Percentiles rank a stretch among this genome's conserved stretches.
Evolutionary conservation across 371 early-diverging fungal species (phyloP).

Genomic region (Catenaria anguillulae): DNA sequence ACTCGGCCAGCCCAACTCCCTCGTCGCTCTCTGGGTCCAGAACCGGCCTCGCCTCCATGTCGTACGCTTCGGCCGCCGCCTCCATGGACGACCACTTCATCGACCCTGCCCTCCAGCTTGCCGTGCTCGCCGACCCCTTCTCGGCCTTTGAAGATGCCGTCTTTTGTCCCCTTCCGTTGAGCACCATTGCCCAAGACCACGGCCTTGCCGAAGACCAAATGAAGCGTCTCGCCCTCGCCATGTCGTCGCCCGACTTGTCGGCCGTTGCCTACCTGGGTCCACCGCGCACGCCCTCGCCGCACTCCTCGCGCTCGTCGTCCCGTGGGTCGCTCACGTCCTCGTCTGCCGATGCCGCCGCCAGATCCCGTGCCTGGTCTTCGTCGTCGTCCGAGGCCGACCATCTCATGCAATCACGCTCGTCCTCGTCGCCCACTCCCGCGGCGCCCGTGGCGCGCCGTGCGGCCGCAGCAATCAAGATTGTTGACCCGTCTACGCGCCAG

Average conservation of each 20-base stretch:
- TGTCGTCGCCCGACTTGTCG: background rate
- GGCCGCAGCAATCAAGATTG: background rate
- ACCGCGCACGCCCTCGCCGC: background rate
- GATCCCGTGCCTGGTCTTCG: background rate
- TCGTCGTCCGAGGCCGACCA: background rate
- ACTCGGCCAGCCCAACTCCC: no score
- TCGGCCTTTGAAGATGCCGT: background rate
- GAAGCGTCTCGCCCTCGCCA: background rate
- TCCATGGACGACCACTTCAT: background rate
- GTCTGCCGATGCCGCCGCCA: background rate
- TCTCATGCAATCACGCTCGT: background rate
- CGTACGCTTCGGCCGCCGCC: background rate
- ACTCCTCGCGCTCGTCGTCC: background rate
- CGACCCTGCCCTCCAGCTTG: no score
- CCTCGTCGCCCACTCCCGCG: background rate
- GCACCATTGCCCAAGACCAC: background rate
- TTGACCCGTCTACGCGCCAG: background rate
- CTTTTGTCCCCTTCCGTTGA: background rate
- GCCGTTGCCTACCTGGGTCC: background rate
- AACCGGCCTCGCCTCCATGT: background rate
- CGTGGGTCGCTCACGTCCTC: background rate
- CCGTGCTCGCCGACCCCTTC: slow-evolving; percentile 1
- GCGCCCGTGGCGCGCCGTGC: no score
- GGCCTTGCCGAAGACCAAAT: background rate
- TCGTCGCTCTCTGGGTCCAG: no score